Evolutionary conservation across 2,329 filamentous ascomycete species (phyloP), one percentile per base, ranked within the genome.

Genomic region (Ilyonectria robusta): DNA sequence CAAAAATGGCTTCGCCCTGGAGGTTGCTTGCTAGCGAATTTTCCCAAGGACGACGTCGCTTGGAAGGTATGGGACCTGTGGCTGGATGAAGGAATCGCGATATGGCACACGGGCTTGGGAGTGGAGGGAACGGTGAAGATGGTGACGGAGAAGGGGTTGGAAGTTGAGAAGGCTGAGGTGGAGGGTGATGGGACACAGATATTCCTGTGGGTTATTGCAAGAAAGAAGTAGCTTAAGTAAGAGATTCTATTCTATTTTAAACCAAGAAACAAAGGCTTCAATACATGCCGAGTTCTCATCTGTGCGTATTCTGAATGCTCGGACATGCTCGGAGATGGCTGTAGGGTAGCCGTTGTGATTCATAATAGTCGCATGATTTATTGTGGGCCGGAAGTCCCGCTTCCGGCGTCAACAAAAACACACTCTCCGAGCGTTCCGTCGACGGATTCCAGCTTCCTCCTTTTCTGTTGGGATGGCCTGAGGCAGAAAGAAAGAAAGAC

Each of bases 1-100:
- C 46, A 53, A 0, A 10, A 6, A 2, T 72, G 70, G 70, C 19
- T 72, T 4, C 53, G 9, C 0, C 70, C 59, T 1, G 59, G 70
- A 0, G 70, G 69, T 1, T 21, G 40, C 1, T 54, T 70, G 6
- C 1, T 72, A 2, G 58, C 54, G 0, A 72, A 65, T 0, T 72
- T 72, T 6, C n/a, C 7, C 5, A 5, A 17, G 33, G 51, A 50
- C 2, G 51, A 48, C 2, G 8, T 6, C 9, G 21, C 37, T 0
- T 44, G 42, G 8, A 21, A 2, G 3, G 53, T 40, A 8, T 37
- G n/a, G 19, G 51, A 48, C 2, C 7, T 48, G 10, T 62, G 42
- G 42, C 15, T 62, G 13, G 6, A 54, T n/a, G 59, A 62, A 8
- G 51, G 46, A 1, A 44, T 23, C 21, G 17, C 46, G n/a, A 19